phyloP scores from a whole-genome alignment of 2,329 filamentous ascomycete genomes.

The Simplicillium sp. region DNA sequence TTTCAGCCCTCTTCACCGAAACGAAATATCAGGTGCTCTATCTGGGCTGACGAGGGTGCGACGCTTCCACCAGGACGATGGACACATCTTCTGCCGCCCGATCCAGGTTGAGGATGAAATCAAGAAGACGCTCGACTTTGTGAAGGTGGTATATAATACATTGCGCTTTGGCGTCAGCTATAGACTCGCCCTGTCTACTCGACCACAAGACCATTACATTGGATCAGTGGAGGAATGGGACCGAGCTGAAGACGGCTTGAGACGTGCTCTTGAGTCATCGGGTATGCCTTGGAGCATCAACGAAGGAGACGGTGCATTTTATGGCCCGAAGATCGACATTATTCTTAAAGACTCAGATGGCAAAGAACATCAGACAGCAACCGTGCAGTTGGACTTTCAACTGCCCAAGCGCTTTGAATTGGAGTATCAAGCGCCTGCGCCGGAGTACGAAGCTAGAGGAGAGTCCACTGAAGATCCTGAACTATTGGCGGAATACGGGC shows the following conservation, averaged over 20 bases:
- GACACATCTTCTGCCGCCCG: constrained; percentile 80
- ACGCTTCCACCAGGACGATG: constrained; percentile 84
- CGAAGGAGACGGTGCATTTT: constrained; percentile 79
- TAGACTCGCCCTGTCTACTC: constrained; percentile 67
- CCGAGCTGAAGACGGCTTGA: constrained; percentile 29
- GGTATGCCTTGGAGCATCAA: constrained; percentile 66
- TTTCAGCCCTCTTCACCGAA: constrained; percentile 79
- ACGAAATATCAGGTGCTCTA: constrained; percentile 74
- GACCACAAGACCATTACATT: constrained; percentile 68
- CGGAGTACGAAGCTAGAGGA: constrained; percentile 48
- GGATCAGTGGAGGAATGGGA: constrained; percentile 59
- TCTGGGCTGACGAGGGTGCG: constrained; percentile 76
- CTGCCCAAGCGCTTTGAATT: constrained; percentile 73
- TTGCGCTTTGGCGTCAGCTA: constrained; percentile 61
- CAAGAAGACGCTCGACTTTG: constrained; percentile 62
- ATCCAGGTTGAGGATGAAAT: constrained; percentile 70
- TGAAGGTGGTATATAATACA: constrained; percentile 60
- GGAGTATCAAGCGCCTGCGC: constrained; percentile 61
- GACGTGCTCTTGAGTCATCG: constrained; percentile 48
- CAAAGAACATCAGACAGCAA: constrained; percentile 83
- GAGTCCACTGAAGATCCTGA: constrained; percentile 37
- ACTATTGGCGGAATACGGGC: constrained; percentile 41
- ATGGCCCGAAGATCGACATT: constrained; percentile 87
- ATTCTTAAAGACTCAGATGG: constrained; percentile 70
- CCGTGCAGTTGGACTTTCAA: constrained; percentile 85